phyloP scores from a whole-genome alignment of 805 yeast genomes.

The Candida maltosa region DNA sequence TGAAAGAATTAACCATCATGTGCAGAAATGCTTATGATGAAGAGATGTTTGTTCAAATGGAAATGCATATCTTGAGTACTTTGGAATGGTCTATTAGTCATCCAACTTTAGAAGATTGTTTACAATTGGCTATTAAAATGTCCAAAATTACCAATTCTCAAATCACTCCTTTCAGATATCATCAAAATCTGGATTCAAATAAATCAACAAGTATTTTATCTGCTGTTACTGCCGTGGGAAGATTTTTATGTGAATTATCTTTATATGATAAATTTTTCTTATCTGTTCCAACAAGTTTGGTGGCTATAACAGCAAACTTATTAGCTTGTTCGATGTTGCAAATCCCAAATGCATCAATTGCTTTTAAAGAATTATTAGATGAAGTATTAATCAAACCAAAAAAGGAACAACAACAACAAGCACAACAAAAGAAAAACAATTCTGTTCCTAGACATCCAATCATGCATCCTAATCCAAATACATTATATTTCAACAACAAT shows the following conservation, averaged over 20 bases:
- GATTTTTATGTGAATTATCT: conserved; percentile 54
- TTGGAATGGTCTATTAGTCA: conserved; percentile 50
- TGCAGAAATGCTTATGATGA: conserved; percentile 58
- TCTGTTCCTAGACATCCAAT: not conserved
- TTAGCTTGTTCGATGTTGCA: conserved; percentile 54
- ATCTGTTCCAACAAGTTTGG: conserved; percentile 42
- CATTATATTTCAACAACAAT: conserved; percentile 1
- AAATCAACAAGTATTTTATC: conserved; percentile 31
- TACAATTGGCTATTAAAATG: conserved; percentile 36
- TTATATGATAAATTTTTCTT: conserved; percentile 49
- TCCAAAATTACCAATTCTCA: conserved; percentile 13
- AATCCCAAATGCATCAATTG: conserved; percentile 40
- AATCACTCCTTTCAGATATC: conserved; percentile 24
- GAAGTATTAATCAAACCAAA: conserved; percentile 2
- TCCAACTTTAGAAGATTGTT: conserved; percentile 51
- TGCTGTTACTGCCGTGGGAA: conserved; percentile 53
- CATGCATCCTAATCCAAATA: not conserved
- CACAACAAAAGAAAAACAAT: not conserved
- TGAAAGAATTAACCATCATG: conserved; percentile 52
- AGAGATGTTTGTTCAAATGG: conserved; percentile 53
- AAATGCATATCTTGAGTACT: conserved; percentile 65
- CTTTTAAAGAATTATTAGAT: conserved; percentile 22
- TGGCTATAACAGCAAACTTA: conserved; percentile 48
- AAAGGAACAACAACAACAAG: not conserved
- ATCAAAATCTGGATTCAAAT: conserved; percentile 7